phyloP scores from a whole-genome alignment of 345 rosid species.

The Physaria fendleri region DNA sequence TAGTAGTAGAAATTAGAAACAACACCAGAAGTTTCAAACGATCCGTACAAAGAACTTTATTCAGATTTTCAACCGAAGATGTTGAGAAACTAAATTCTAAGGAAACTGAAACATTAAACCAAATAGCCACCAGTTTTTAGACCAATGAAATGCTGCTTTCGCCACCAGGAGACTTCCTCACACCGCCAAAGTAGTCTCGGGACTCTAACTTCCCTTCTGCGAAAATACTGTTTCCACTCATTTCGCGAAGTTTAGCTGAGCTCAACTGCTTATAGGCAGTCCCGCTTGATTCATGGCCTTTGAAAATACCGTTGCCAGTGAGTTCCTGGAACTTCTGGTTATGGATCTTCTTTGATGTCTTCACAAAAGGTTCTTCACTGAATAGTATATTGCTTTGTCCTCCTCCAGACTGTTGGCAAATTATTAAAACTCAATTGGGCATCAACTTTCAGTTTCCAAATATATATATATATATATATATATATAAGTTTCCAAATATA shows the following conservation, averaged over 20 bases:
- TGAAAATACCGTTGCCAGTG: slow-evolving; percentile 72
- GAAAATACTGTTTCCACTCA: slow-evolving; percentile 75
- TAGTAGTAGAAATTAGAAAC: too few species aligned
- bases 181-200: slow-evolving; percentile 68
- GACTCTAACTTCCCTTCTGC: slow-evolving; percentile 72
- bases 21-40: slow-evolving; percentile 1
- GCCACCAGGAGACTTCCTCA: slow-evolving; percentile 86
- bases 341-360: slow-evolving; percentile 69
- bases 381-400: slow-evolving; percentile 67
- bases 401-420: slow-evolving; percentile 56
- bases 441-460: neutral
- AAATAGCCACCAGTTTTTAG: neutral
- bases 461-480: too few species aligned
- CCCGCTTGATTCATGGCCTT: slow-evolving; percentile 57
- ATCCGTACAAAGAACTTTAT: slow-evolving; percentile 3
- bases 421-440: neutral
- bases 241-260: slow-evolving; percentile 66
- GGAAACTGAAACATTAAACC: neutral
- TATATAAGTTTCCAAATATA: too few species aligned
- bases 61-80: neutral
- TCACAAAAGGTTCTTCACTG: slow-evolving; percentile 52
- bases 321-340: slow-evolving; percentile 68
- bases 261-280: slow-evolving; percentile 69
- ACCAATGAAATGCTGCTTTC: slow-evolving; percentile 69
- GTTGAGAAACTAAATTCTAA: neutral